Percentiles rank a stretch among this genome's conserved stretches.
Conservation (phyloP, 352 stramenopile genomes). For the Phytopythium boreale region DNA sequence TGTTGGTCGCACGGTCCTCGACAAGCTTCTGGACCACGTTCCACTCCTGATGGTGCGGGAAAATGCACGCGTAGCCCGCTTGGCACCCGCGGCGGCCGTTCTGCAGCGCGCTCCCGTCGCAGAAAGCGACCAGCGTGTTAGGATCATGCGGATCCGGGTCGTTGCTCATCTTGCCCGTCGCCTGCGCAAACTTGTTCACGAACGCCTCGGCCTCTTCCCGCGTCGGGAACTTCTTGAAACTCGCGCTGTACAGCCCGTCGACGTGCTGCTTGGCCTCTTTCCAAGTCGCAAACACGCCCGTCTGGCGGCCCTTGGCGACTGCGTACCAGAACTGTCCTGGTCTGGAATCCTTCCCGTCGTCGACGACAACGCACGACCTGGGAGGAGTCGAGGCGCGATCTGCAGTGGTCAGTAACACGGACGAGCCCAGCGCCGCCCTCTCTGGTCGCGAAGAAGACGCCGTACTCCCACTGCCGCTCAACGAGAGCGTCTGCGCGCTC, state of each 20-base stretch:
- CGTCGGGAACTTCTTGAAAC: constrained; percentile 55
- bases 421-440: neutral
- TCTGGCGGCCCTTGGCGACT: constrained; percentile 45
- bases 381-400: neutral
- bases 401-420: neutral
- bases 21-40: constrained; percentile 55
- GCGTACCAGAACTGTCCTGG: constrained; percentile 34
- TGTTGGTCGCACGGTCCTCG: constrained; percentile 44
- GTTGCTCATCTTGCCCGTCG: neutral
- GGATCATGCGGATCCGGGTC: constrained; percentile 49
- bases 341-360: neutral
- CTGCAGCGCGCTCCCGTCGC: constrained; percentile 64
- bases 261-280: constrained; percentile 50
- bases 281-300: constrained; percentile 57
- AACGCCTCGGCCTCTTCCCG: constrained; percentile 49
- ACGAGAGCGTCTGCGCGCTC: neutral
- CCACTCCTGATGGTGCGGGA: constrained; percentile 59
- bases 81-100: constrained; percentile 53
- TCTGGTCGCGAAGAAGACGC: neutral
- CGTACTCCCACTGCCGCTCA: neutral
- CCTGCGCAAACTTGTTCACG: constrained; percentile 25
- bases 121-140: constrained; percentile 68
- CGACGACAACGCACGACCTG: constrained; percentile 4
- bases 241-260: constrained; percentile 45
- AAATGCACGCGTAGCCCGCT: constrained; percentile 73